These are phyloP conservation scores for Dactylellina leptospora DNA, from an alignment of 2,329 filamentous ascomycete genomes.

Conservation along the genomic window DNA sequence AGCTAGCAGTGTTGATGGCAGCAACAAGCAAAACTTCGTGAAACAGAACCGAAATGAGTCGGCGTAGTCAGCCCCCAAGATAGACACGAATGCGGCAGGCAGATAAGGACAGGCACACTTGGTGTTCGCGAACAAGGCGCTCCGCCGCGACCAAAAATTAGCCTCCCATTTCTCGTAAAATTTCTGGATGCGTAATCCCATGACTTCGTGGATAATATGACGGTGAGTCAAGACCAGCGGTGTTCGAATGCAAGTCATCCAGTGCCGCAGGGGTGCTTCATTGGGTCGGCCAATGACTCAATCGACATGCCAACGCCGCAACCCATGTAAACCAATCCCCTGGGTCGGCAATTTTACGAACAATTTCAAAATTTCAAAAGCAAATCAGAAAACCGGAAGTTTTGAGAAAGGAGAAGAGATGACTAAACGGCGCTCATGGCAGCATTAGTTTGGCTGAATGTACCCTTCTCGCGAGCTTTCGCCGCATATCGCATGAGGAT, in stretches of 20 bases:
- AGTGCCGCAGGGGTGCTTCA: not conserved
- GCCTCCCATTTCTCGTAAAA: not conserved
- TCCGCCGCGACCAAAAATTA: not conserved
- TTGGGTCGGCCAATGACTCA: conserved; percentile 7
- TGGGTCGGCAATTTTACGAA: too few relatives aligned
- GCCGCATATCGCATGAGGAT: conserved; percentile 25
- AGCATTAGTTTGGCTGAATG: not conserved
- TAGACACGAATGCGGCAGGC: not conserved
- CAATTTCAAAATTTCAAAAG: too few relatives aligned
- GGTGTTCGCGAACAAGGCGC: conserved; percentile 5
- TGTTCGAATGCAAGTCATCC: conserved; percentile 16
- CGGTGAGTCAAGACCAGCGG: not conserved
- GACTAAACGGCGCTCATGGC: conserved; percentile 12
- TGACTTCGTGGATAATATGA: conserved; percentile 28
- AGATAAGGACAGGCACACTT: not conserved
- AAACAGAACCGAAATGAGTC: conserved; percentile 23
- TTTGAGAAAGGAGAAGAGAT: conserved; percentile 2
- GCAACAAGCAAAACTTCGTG: not conserved
- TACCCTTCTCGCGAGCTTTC: not conserved
- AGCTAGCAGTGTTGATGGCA: too few relatives aligned
- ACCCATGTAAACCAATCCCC: too few relatives aligned
- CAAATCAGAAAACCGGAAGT: not conserved
- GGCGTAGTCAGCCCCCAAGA: conserved; percentile 4
- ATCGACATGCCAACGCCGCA: not conserved
- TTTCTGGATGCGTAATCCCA: conserved; percentile 35